Conservation (phyloP, 306 rosid genomes). For the Alnus rubra region DNA sequence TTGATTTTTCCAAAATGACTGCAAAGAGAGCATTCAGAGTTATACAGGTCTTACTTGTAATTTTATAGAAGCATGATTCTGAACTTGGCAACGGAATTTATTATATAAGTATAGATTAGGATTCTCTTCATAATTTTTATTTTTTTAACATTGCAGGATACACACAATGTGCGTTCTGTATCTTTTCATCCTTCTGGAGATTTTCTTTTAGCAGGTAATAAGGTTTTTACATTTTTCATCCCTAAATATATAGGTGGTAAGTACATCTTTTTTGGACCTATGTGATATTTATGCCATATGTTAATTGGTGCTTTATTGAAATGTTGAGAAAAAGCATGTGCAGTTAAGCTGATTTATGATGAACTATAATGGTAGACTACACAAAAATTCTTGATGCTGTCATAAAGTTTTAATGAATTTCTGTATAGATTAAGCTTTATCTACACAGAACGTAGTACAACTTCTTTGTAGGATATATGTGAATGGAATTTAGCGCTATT, state of each 20-base stretch:
- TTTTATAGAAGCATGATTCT: constrained; percentile 24
- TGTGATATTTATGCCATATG: constrained; percentile 15
- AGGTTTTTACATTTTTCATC: constrained; percentile 15
- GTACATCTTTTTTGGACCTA: constrained; percentile 3
- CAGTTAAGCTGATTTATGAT: neutral
- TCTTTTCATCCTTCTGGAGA: constrained; percentile 95
- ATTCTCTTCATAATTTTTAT: constrained; percentile 16
- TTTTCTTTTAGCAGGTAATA: constrained; percentile 79
- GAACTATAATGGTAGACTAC: neutral
- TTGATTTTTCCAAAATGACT: constrained; percentile 75
- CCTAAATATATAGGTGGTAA: neutral
- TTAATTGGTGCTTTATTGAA: constrained; percentile 4
- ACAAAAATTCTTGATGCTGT: neutral
- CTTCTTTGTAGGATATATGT: neutral
- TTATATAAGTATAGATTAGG: constrained; percentile 1
- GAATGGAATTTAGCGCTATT: constrained; percentile 3
- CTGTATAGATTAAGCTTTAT: neutral
- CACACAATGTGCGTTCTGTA: constrained; percentile 90
- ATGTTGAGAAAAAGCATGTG: neutral
- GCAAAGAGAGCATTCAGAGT: constrained; percentile 93
- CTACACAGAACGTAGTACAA: neutral
- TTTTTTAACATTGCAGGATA: constrained; percentile 56
- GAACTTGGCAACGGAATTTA: constrained; percentile 21
- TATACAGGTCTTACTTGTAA: constrained; percentile 65
- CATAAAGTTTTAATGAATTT: neutral